phyloP scores from a whole-genome alignment of 306 rosid species.

The Echinosophora koreensis region DNA sequence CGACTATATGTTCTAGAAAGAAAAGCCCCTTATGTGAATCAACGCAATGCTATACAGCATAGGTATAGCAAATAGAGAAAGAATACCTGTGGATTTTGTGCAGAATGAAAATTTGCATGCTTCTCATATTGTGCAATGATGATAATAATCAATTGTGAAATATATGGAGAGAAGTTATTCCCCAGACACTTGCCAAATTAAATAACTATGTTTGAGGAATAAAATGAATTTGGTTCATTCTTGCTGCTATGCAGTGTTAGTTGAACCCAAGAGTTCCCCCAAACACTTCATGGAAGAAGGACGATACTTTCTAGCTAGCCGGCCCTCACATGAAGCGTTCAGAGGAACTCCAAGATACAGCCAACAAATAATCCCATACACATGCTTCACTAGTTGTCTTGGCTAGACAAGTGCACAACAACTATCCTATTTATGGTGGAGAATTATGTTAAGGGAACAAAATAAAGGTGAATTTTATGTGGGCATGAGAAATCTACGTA shows the following conservation, averaged over 20 bases:
- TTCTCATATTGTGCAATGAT: too few species aligned
- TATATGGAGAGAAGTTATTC: too few species aligned
- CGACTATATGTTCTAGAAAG: too few species aligned
- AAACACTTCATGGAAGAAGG: slow-evolving; percentile 38
- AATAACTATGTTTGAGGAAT: not conserved
- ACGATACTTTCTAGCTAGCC: not conserved
- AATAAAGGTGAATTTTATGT: not conserved
- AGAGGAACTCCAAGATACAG: slow-evolving; percentile 47
- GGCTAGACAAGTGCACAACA: not conserved
- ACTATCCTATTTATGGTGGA: slow-evolving; percentile 8
- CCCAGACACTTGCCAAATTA: not conserved
- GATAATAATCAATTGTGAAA: too few species aligned
- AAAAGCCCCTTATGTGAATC: too few species aligned
- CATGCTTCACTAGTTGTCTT: not conserved
- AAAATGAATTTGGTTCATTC: not conserved
- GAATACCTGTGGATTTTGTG: too few species aligned
- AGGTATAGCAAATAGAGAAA: not conserved
- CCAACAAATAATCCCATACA: slow-evolving; percentile 18
- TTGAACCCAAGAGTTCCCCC: slow-evolving; percentile 39
- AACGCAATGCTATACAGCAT: too few species aligned
- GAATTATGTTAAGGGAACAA: not conserved
- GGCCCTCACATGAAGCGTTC: slow-evolving; percentile 45
- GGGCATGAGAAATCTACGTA: not conserved
- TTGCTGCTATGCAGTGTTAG: not conserved
- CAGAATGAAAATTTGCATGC: too few species aligned